These are phyloP conservation scores for Nakataea oryzae DNA, from an alignment of 2,329 filamentous ascomycete genomes.

Conservation along the genomic window DNA sequence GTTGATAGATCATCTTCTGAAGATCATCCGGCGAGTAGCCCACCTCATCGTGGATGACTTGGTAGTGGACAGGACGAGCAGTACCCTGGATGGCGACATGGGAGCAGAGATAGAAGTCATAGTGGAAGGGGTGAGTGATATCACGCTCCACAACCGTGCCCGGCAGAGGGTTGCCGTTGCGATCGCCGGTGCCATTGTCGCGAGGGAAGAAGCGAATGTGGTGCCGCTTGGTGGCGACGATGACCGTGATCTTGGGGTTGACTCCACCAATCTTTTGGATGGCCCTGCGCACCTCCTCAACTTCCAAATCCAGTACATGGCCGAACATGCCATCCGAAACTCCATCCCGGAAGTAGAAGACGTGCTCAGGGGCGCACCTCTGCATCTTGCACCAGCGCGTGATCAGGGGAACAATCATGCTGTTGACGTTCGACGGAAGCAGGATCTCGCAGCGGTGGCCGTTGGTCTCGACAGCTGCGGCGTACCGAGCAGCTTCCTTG, in stretches of 20 bases:
- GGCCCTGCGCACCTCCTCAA: constrained; percentile 55
- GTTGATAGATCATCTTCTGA: constrained; percentile 85
- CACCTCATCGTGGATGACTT: constrained; percentile 77
- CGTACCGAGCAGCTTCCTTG: constrained; percentile 60
- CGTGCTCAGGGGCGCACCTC: constrained; percentile 51
- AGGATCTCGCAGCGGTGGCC: constrained; percentile 76
- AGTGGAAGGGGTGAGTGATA: constrained; percentile 84
- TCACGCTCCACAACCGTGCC: constrained; percentile 83
- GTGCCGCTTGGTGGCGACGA: constrained; percentile 87
- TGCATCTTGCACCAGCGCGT: constrained; percentile 52
- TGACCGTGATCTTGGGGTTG: constrained; percentile 64
- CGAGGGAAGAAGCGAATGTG: constrained; percentile 88
- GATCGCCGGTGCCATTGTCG: constrained; percentile 41
- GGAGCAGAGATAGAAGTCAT: constrained; percentile 65
- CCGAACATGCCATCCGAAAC: constrained; percentile 80
- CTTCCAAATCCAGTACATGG: constrained; percentile 70
- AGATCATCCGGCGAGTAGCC: constrained; percentile 56
- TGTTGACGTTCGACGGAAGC: constrained; percentile 50
- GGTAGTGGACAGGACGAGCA: constrained; percentile 84
- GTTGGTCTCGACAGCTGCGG: constrained; percentile 72
- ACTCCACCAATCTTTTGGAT: constrained; percentile 30
- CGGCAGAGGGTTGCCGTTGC: constrained; percentile 71
- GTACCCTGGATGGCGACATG: constrained; percentile 83
- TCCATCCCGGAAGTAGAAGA: constrained; percentile 91
- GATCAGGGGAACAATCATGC: constrained; percentile 55